phyloP scores from a whole-genome alignment of 192 early-diverging fungal species.

The Coemansia sp. region DNA sequence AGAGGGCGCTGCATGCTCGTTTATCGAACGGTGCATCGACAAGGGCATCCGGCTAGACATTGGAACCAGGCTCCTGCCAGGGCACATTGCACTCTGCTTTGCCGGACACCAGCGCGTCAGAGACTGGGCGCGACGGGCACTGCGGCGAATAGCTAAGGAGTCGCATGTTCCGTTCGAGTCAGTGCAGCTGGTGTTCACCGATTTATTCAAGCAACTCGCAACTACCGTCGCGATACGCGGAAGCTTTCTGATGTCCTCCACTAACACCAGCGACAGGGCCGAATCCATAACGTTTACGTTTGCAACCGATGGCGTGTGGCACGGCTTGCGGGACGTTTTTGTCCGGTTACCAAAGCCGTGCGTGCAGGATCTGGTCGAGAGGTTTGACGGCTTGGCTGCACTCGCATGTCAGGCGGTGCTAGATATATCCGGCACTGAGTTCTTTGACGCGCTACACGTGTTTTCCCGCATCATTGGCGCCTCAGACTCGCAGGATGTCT shows the following conservation, averaged over 20 bases:
- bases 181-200: constrained; percentile 10
- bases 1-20: constrained; percentile 6
- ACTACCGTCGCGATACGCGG: not conserved
- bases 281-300: constrained; percentile 19
- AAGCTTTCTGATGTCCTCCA: not conserved
- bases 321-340: constrained; percentile 24
- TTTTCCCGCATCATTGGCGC: constrained; percentile 27
- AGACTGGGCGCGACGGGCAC: constrained; percentile 30
- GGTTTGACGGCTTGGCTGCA: constrained; percentile 16
- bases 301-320: constrained; percentile 27
- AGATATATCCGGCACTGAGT: constrained; percentile 14
- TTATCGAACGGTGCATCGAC: constrained; percentile 10
- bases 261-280: not conserved
- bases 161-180: not conserved
- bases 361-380: constrained; percentile 17
- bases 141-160: constrained; percentile 23
- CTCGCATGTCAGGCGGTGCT: constrained; percentile 20
- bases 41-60: constrained; percentile 16
- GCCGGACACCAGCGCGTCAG: constrained; percentile 7
- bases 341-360: constrained; percentile 15
- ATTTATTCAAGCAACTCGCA: constrained; percentile 15
- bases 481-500: constrained; percentile 10
- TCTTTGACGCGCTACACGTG: constrained; percentile 30
- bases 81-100: constrained; percentile 26
- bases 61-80: constrained; percentile 26